Evolutionary conservation across 2,329 filamentous ascomycete genomes (phyloP), one percentile per base, ranked within the genome.

Genomic region (Akanthomyces dipterigenus): DNA sequence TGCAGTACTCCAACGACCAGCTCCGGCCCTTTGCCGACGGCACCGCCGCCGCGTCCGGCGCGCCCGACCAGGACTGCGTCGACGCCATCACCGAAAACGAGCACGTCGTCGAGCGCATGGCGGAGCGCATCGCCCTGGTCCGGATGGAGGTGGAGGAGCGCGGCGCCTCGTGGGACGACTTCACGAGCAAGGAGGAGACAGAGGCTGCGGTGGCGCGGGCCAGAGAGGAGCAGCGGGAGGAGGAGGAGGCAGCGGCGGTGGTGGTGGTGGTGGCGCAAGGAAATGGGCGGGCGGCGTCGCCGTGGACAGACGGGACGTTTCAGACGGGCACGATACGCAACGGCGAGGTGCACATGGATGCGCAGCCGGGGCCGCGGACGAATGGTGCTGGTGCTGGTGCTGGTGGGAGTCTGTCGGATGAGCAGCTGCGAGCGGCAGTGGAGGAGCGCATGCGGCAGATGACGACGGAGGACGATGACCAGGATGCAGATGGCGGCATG

Each of bases 41-140:
- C 31, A 69, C 70, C 24, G 72, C 71, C 3, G 68, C 74, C 0
- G 69, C 75, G n/a, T 20, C 68, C 20, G 66, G 31, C 18, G 65
- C 63, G 18, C 74, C 86, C 18, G 89, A 93, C 70, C 78, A 79
- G 64, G 88, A 90, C 71, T 93, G 89, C 77, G 76, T 84, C 66
- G 88, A 91, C 62, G 89, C 89, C 62, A 89, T 92, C 70, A 72
- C 76, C 61, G 89, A 93, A 74, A 92, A 92, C 73, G 81, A 86
- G 67, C 72, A 70, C 22, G 88, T 92, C 62, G 88, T 93, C 62
- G 78, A 73, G 64, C 81, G 88, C 67, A 89, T 91, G 82, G 77
- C 81, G 64, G 82, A 86, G 74, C 80, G 88, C 71, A 82, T 91
- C 64, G 77, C 76, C 60, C 72, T 91, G 55, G 77, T 91, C 64